Conservation (phyloP, 2,329 filamentous ascomycete genomes). For the Orbilia oligospora region DNA sequence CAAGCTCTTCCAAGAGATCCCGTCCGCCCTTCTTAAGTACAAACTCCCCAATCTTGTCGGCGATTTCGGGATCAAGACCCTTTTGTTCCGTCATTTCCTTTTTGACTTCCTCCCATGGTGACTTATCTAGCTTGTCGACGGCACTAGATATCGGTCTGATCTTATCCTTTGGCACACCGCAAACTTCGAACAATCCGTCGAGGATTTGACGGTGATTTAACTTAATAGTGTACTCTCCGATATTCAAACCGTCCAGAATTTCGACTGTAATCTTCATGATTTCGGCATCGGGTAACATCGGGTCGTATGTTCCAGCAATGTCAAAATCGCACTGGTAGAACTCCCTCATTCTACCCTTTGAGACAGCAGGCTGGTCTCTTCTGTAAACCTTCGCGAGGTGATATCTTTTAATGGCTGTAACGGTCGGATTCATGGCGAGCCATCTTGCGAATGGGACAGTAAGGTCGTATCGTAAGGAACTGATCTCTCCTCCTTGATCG, state of each 20-base stretch:
- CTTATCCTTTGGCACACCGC: slow-evolving; percentile 88
- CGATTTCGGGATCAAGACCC: slow-evolving; percentile 80
- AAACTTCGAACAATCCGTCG: slow-evolving; percentile 91
- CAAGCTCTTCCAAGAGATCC: slow-evolving; percentile 80
- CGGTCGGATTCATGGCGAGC: slow-evolving; percentile 88
- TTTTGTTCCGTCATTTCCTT: slow-evolving; percentile 96
- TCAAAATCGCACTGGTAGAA: slow-evolving; percentile 99
- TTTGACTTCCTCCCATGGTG: slow-evolving; percentile 88
- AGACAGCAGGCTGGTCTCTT: slow-evolving; percentile 85
- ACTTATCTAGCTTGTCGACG: slow-evolving; percentile 96
- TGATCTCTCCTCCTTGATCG: slow-evolving; percentile 88
- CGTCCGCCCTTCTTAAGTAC: slow-evolving; percentile 79
- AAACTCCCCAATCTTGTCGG: slow-evolving; percentile 88
- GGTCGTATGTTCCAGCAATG: slow-evolving; percentile 87
- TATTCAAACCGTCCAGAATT: slow-evolving; percentile 81
- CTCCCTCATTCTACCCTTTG: slow-evolving; percentile 92
- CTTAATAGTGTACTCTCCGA: slow-evolving; percentile 82
- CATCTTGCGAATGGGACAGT: slow-evolving; percentile 93
- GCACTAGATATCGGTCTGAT: slow-evolving; percentile 90
- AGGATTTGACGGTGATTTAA: slow-evolving; percentile 95
- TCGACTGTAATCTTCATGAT: slow-evolving; percentile 87
- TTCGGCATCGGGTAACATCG: slow-evolving; percentile 94
- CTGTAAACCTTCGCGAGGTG: slow-evolving; percentile 95
- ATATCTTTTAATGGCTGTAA: slow-evolving; percentile 90
- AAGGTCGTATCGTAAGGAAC: slow-evolving; percentile 86